Percentiles rank a stretch among this genome's conserved stretches.
Evolutionary conservation across 768 basidiomycete genomes (phyloP).

Genomic region (Russula vinacea): DNA sequence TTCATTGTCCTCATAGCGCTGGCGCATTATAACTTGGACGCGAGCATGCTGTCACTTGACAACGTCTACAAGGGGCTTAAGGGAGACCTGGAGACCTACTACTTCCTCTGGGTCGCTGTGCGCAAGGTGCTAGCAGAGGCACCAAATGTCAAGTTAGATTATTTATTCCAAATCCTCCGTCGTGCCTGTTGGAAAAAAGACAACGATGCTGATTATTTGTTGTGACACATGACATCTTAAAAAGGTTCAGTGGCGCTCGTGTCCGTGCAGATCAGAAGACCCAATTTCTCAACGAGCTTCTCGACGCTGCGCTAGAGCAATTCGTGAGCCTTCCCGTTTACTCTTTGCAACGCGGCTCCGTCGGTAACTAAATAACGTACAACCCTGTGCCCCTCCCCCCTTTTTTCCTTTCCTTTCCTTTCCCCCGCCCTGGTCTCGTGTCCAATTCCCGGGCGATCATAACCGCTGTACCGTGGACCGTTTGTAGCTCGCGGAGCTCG

Average conservation of each 20-base stretch:
- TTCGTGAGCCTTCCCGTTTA: slow-evolving; percentile 15
- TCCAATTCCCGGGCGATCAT: too few species aligned
- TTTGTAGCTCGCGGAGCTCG: slow-evolving; percentile 51
- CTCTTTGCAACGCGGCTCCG: not conserved
- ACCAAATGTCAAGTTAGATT: slow-evolving; percentile 15
- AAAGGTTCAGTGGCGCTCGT: slow-evolving; percentile 22
- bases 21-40: slow-evolving; percentile 16
- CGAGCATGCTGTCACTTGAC: slow-evolving; percentile 21
- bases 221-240: slow-evolving; percentile 16
- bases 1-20: slow-evolving; percentile 5
- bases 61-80: slow-evolving; percentile 12
- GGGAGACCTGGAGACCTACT: slow-evolving; percentile 23
- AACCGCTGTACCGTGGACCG: too few species aligned
- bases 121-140: slow-evolving; percentile 27
- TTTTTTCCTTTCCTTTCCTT: not conserved
- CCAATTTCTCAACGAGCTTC: slow-evolving; percentile 15
- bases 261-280: slow-evolving; percentile 19
- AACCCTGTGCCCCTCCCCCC: not conserved
- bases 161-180: not conserved
- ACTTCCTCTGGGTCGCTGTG: slow-evolving; percentile 29
- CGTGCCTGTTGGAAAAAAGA: slow-evolving; percentile 15
- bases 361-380: slow-evolving; percentile 17
- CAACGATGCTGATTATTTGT: slow-evolving; percentile 4
- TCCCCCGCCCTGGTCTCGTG: not conserved
- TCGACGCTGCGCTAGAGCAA: slow-evolving; percentile 23